Evolutionary conservation across 129 eudicot species (phyloP).

Genomic region (Sambucus nigra): DNA sequence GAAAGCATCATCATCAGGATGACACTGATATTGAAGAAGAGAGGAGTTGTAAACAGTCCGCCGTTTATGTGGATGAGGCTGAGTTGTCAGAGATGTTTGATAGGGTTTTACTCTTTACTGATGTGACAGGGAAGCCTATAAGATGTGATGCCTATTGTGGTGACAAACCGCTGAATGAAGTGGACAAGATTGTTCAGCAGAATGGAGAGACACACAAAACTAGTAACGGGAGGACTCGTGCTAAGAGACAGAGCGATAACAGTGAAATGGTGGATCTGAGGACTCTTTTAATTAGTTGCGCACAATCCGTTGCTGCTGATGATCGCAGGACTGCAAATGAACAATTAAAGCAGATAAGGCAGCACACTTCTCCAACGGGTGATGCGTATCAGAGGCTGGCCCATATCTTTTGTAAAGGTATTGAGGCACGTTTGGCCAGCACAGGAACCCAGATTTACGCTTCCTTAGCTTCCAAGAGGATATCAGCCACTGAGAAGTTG

Average conservation of each 20-base stretch:
- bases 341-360: conserved; percentile 51
- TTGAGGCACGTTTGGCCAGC: too few species aligned
- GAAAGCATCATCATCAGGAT: too few species aligned
- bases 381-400: conserved; percentile 62
- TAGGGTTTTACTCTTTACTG: too few species aligned
- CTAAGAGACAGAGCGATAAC: conserved; percentile 28
- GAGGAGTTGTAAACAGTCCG: conserved; percentile 64
- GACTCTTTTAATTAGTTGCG: too few species aligned
- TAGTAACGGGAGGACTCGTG: conserved; percentile 24
- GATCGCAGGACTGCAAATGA: conserved; percentile 42
- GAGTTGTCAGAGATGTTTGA: too few species aligned
- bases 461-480: conserved; percentile 26
- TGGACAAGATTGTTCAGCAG: too few species aligned
- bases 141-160: too few species aligned
- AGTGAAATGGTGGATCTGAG: conserved; percentile 43
- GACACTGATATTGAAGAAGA: too few species aligned
- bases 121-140: too few species aligned
- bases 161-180: too few species aligned
- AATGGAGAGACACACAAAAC: conserved; percentile 6
- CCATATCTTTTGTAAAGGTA: conserved; percentile 37
- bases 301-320: too few species aligned
- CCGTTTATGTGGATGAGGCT: too few species aligned
- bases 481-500: conserved; percentile 48
- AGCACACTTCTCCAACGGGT: conserved; percentile 48
- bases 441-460: conserved; percentile 58